Evolutionary conservation across 352 stramenopile genomes (phyloP), one percentile per base, ranked within the genome.

Genomic region (Aphanomyces cochlioides): DNA sequence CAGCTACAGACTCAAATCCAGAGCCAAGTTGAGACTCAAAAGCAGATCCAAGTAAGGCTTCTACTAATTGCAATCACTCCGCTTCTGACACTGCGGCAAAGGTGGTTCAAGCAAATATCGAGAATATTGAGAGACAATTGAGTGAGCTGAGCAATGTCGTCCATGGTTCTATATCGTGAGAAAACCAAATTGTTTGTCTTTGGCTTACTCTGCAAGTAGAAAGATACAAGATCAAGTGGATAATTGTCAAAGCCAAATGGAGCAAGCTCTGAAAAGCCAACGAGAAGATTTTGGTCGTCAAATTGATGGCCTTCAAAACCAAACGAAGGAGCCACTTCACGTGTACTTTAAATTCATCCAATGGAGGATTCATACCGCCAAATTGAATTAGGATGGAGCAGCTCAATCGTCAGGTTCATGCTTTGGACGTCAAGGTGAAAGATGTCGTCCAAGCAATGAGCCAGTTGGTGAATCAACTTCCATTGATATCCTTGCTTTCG

Each of bases 391-490:
- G 28, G 28, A 28, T 28, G 28, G 28, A 28, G 28, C 28, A 28
- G 28, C 28, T 28, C 28, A 28, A 28, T 28, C 28, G 28, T 28
- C 28, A 28, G 28, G 28, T 28, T 28, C 28, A 28, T 28, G 28
- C 28, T 0, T 19, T 67, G 10, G 28, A 54, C 17, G 43, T 45
- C 8, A 56, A 41, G 17, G 38, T 67, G 3, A n/a, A 56, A 10
- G 59, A 67, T 13, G 38, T 67, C 41, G 56, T 67, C 43, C 39
- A 40, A 10, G 59, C 59, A 19, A 56, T 67, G 59, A 28, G 36
- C 21, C 59, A 56, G 21, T 28, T 67, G 3, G 41, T 19, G 17
- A 17, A 67, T n/a, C 59, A 67, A 10, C 10, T 66, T 10, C 38
- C 50, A n/a, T 58, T 19, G 19, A 19, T 37, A 19, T 19, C 17